A percentile compares a stretch with the other conserved stretches of the same genome.
These are phyloP conservation scores for Kwoniella shivajii DNA, from an alignment of 1,284 basidiomycete genomes.

Conservation along the genomic window DNA sequence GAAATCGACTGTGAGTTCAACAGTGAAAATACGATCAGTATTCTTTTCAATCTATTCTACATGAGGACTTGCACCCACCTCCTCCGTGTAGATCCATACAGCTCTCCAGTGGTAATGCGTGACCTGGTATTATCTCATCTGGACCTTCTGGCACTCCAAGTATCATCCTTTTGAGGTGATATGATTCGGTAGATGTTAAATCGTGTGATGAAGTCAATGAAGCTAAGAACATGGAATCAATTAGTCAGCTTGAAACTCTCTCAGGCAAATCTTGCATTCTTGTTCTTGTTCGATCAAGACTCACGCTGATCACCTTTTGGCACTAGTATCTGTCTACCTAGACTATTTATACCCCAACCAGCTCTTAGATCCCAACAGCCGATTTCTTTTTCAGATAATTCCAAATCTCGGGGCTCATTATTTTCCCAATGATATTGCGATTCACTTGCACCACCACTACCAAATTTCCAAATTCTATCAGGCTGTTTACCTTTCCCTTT, in stretches of 20 bases:
- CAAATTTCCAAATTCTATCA: slow-evolving; percentile 42
- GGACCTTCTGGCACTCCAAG: slow-evolving; percentile 87
- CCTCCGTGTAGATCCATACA: slow-evolving; percentile 93
- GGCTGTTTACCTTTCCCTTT: slow-evolving; percentile 11
- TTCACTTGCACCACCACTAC: slow-evolving; percentile 48
- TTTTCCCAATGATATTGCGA: slow-evolving; percentile 41
- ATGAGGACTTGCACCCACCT: slow-evolving; percentile 59
- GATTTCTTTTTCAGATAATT: slow-evolving; percentile 34
- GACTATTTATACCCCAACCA: slow-evolving; percentile 57
- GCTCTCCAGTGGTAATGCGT: slow-evolving; percentile 88
- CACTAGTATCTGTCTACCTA: slow-evolving; percentile 73
- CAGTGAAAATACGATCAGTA: not conserved
- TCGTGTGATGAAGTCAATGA: slow-evolving; percentile 28
- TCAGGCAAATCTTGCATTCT: too few species aligned
- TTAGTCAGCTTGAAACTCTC: not conserved
- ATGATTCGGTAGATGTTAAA: slow-evolving; percentile 54
- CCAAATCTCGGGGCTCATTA: slow-evolving; percentile 17
- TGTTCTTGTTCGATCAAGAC: too few species aligned
- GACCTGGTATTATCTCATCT: slow-evolving; percentile 72
- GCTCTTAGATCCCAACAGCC: slow-evolving; percentile 68
- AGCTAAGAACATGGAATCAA: slow-evolving; percentile 12
- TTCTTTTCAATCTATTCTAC: not conserved
- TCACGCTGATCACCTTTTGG: slow-evolving; percentile 71
- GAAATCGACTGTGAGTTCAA: slow-evolving; percentile 75
- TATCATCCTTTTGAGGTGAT: slow-evolving; percentile 75